A percentile compares a stretch with the other conserved stretches of the same genome.
phyloP scores from a whole-genome alignment of 768 basidiomycete genomes.

The Lepiota brunneoincarnata region DNA sequence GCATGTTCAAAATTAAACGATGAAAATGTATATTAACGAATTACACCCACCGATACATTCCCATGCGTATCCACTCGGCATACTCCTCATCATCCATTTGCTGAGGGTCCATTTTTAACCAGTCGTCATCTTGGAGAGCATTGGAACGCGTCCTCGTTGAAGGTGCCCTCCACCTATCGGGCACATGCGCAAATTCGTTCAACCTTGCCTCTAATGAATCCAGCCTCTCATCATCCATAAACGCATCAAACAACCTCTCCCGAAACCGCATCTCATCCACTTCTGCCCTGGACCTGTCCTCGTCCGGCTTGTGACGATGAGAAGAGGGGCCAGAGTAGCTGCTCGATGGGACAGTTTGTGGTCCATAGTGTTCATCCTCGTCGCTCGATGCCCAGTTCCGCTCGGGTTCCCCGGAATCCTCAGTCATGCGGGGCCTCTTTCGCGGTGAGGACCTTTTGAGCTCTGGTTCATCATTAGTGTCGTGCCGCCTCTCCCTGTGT shows the following conservation, averaged over 20 bases:
- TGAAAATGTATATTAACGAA: neutral
- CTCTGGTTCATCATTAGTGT: constrained; percentile 16
- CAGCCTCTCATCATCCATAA: constrained; percentile 70
- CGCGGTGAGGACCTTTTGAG: constrained; percentile 18
- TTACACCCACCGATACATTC: constrained; percentile 73
- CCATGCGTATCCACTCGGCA: constrained; percentile 78
- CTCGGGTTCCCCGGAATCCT: constrained; percentile 23
- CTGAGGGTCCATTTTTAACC: constrained; percentile 40
- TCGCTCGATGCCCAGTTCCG: constrained; percentile 52
- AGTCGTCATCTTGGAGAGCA: constrained; percentile 30
- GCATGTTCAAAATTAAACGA: constrained; percentile 6
- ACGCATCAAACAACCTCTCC: constrained; percentile 70
- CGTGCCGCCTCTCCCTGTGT: constrained; percentile 18
- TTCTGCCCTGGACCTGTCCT: constrained; percentile 48
- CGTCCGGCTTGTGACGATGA: constrained; percentile 32
- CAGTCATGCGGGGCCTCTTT: constrained; percentile 24
- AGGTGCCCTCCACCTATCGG: constrained; percentile 58
- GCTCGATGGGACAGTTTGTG: constrained; percentile 18
- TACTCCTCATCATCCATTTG: constrained; percentile 86
- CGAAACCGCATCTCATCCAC: constrained; percentile 65
- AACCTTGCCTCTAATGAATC: constrained; percentile 61
- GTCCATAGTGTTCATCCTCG: constrained; percentile 30
- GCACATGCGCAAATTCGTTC: constrained; percentile 71
- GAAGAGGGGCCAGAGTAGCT: constrained; percentile 10
- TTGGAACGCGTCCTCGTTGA: constrained; percentile 18